Evolutionary conservation across 495 filamentous ascomycete species (phyloP), one percentile per base, ranked within the genome.

Genomic region (Astrothelium macrocarpum): DNA sequence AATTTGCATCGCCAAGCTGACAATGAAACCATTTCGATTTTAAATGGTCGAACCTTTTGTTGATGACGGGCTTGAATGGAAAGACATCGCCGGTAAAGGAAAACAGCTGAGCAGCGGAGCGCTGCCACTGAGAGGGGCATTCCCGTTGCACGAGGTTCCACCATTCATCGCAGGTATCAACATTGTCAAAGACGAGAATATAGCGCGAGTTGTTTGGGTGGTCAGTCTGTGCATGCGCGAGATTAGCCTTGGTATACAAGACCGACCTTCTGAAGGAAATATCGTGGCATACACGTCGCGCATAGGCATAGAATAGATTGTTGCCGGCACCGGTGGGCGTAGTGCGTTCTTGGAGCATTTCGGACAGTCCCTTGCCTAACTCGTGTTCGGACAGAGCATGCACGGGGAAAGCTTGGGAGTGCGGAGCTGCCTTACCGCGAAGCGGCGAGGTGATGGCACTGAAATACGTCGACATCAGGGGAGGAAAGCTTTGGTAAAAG

Each of bases 301-400:
- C 67, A 61, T 69, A 69, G 31, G 67, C 67, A 59, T 66, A 69
- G 59, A 69, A 69, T 46, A 69, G 59, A 56, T 45, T 65, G 11
- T 69, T 60, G 46, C 65, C 62, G 2, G 49, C 49, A 16, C 49
- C 49, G 25, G 49, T 28, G 5, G 49, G 5, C 9, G 49, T 56
- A 5, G 25, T 28, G 49, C 49, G 49, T 56, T 56, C 49, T 29
- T 56, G 49, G 5, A 56, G 49, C 49, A 56, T 56, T 20, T 56
- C 25, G 49, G 49, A 56, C 26, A 9, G 29, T 9, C 49, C 49
- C 49, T 56, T 56, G 25, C 49, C 29, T 56, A 29, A n/a, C 20
- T 56, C 25, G 7, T 56, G 49, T 25, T 56, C 49, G 7, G 49
- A 56, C 49, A 56, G 25, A n/a, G 49, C 49, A 25, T 56, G 26